Base-by-base conservation (phyloP, 2,329 filamentous ascomycete genomes). In the Aspergillus sp. region DNA sequence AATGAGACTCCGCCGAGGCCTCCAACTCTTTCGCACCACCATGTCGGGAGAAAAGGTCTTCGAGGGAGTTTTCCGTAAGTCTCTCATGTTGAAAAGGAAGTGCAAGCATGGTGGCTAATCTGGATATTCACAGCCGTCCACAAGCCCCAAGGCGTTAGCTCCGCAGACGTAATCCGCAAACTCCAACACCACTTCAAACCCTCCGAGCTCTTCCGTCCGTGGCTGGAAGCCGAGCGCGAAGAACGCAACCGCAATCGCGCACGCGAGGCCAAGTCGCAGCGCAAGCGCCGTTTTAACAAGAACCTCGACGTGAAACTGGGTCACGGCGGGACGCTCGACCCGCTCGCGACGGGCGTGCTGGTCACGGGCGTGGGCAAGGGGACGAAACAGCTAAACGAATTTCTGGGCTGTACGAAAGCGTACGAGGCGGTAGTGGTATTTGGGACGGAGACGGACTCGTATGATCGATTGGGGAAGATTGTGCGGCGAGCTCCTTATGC, bases 241-340 rank as follows among this genome's bases (percentile, higher is more conserved):
- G 66, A 73, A 10, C 36, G 36, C n/a, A 19, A 7, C 36, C 36
- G 36, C 12, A 26, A 12, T 12, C 26, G 8, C n/a, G 9, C 12
- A 7, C 68, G 73, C 54, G 83, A 87, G 64, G 71, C 71, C 48
- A 73, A 77, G 48, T 72, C 73, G 48, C 80, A 85, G 62, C 76
- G 77, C 56, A 78, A 83, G 50, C 77, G 81, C 50, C 74, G 76
- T 52, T 79, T 19, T 19, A 19, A 80, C 64, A 77, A 77, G 56
- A 73, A 77, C 1, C 65, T 83, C 4, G 80, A 87, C 52, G 84
- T 97, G 57, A 98, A 97, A 74, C 86, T 97, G 61, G 93, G 93
- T 32, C 93, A 98, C 70, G 93, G 93, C 50, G 93, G 93, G 39
- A 98, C 93, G 1, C 78, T 98, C 12, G 93, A 98, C 62, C 93